Base-by-base conservation (phyloP, 768 basidiomycete genomes). In the Fibroporia radiculosa region DNA sequence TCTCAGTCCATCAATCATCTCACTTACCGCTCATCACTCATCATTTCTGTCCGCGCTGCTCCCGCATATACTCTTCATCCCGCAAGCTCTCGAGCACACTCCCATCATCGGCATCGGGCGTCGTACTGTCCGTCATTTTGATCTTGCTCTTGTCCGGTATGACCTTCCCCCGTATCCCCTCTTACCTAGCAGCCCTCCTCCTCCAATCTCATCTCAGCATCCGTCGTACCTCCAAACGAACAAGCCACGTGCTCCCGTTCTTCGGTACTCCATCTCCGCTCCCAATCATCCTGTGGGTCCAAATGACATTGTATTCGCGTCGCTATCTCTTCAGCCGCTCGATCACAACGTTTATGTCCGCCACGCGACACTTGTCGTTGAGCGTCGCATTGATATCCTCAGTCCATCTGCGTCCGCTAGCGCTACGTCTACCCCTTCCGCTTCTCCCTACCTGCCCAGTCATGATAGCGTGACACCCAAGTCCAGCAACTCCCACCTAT, bases 141-240 rank as follows among this genome's bases (percentile, higher is more conserved):
- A 89, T 34, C 68, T 92, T 3, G 71, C 76, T 27, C 70, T 91
- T n/a, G 59, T 82, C 34, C 81, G 85, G 36, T 83, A 81, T 53
- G 84, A 83, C 62, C 59, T 74, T 1, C 62, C 59, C 34, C 60
- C 49, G 23, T 49, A 42, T 16, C 43, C 37, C 44, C 40, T 47
- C 33, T 27, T 49, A 12, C 32, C 52, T 10, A 24, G 42, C 16
- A 18, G 40, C 3, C 41, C 18, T 43, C 42, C 61, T 16, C 68
- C 67, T 26, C 56, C 63, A 35, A 53, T 59, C 11, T 63, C 67
- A 28, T 65, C 64, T 38, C 56, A 59, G 20, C 71, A 60, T 13
- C 57, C 63, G 46, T 44, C 62, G 28, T 55, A 62, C 40, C 64
- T 63, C 38, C 69, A 52, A 31, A 76, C 70, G n/a, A 66, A 57